Percentiles rank a stretch among this genome's conserved stretches.
Evolutionary conservation across 176 grass and related monocot genomes (phyloP).

Genomic region (Puya raimondii): DNA sequence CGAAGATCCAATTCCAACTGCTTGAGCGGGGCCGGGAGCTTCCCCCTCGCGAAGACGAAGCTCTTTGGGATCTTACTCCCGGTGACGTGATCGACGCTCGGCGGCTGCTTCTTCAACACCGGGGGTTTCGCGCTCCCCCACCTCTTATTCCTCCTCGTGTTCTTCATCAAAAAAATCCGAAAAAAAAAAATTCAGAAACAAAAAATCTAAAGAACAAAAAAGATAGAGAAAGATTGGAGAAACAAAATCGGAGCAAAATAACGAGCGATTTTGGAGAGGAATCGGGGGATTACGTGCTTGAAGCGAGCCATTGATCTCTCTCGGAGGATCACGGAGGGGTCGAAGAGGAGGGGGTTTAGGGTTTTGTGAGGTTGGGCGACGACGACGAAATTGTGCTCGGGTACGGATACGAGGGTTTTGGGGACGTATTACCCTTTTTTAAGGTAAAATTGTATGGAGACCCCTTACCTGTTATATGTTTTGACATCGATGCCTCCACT

Average conservation of each 20-base stretch:
- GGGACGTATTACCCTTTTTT: background rate
- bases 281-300: background rate
- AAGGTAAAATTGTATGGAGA: background rate
- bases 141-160: constrained; percentile 16
- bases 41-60: constrained; percentile 82
- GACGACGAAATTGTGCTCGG: background rate
- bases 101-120: constrained; percentile 51
- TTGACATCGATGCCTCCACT: too few relatives aligned
- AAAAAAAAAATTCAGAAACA: too few relatives aligned
- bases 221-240: background rate
- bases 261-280: background rate
- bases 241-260: background rate
- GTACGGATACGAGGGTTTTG: too few relatives aligned
- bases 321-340: background rate
- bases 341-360: background rate
- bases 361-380: background rate
- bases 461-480: too few relatives aligned
- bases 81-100: constrained; percentile 71
- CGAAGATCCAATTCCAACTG: constrained; percentile 79
- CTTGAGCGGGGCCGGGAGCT: constrained; percentile 56
- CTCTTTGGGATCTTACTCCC: constrained; percentile 82
- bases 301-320: background rate
- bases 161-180: background rate
- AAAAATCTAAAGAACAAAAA: background rate
- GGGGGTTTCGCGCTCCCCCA: constrained; percentile 25